Percentiles rank a stretch among this genome's conserved stretches.
Evolutionary conservation across 495 filamentous ascomycete genomes (phyloP).

Genomic region (Xylaria telfairii): DNA sequence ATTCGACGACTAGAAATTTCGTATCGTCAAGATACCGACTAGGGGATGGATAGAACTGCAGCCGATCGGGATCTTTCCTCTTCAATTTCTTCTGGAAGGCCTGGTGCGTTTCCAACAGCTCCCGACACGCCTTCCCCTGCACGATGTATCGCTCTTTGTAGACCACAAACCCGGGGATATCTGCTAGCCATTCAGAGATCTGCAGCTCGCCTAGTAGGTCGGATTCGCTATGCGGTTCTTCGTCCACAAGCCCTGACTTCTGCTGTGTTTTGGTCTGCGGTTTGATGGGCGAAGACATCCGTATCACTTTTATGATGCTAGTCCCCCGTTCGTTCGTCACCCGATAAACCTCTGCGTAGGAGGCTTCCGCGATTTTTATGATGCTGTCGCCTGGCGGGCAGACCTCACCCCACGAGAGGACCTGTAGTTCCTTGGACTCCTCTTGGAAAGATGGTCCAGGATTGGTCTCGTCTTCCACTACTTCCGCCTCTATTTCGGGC

Average conservation of each 20-base stretch:
- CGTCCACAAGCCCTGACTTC: conserved; percentile 53
- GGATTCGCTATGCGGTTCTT: conserved; percentile 52
- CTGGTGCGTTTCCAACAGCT: conserved; percentile 68
- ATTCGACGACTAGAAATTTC: conserved; percentile 81
- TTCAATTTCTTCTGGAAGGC: conserved; percentile 65
- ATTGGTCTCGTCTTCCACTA: conserved; percentile 15
- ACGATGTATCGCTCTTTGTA: conserved; percentile 81
- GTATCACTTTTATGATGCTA: conserved; percentile 61
- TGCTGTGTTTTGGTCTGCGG: conserved; percentile 53
- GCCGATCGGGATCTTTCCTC: conserved; percentile 61
- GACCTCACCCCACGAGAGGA: conserved; percentile 58
- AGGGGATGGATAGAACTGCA: conserved; percentile 70
- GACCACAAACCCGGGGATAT: conserved; percentile 89
- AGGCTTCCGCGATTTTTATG: conserved; percentile 71
- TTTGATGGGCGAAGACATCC: conserved; percentile 54
- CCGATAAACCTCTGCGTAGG: conserved; percentile 72
- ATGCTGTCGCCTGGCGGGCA: conserved; percentile 56
- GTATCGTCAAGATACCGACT: conserved; percentile 68
- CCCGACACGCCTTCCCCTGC: conserved; percentile 67
- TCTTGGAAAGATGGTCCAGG: not conserved
- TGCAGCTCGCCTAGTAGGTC: conserved; percentile 64
- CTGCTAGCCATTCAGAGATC: conserved; percentile 76
- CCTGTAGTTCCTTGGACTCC: conserved; percentile 34
- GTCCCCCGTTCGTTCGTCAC: conserved; percentile 55
- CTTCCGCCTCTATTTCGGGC: conserved; percentile 1